phyloP scores from a whole-genome alignment of 306 rosid genomes.

The Corylus heterophylla region DNA sequence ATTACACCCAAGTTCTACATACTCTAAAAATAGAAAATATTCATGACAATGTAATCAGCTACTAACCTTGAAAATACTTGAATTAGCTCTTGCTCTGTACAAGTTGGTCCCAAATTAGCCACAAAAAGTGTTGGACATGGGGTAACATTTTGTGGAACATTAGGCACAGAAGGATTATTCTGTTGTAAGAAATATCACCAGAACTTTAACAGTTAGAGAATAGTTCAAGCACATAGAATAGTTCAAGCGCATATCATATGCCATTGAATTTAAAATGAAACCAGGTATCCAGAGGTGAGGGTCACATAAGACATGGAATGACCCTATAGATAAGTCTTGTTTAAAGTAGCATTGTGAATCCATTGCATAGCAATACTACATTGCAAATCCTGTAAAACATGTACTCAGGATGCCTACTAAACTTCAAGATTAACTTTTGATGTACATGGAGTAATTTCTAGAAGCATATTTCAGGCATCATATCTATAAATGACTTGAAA shows the following conservation, averaged over 20 bases:
- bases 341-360: neutral
- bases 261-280: neutral
- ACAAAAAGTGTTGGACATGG: conserved; percentile 92
- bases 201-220: conserved; percentile 9
- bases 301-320: neutral
- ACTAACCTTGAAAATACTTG: conserved; percentile 83
- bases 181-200: conserved; percentile 26
- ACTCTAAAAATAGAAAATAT: conserved; percentile 12
- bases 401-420: neutral
- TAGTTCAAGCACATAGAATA: conserved; percentile 1
- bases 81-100: conserved; percentile 79
- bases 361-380: neutral
- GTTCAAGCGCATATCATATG: conserved; percentile 3
- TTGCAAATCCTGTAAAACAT: neutral
- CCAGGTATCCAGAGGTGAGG: neutral
- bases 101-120: conserved; percentile 88
- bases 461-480: neutral
- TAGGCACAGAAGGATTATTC: conserved; percentile 45
- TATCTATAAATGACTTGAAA: neutral
- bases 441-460: neutral
- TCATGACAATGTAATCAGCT: neutral
- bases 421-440: neutral
- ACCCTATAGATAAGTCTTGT: conserved; percentile 5
- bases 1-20: conserved; percentile 1
- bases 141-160: conserved; percentile 45